phyloP scores from a whole-genome alignment of 768 basidiomycete species.

The Krasilnikovozyma curviuscula region DNA sequence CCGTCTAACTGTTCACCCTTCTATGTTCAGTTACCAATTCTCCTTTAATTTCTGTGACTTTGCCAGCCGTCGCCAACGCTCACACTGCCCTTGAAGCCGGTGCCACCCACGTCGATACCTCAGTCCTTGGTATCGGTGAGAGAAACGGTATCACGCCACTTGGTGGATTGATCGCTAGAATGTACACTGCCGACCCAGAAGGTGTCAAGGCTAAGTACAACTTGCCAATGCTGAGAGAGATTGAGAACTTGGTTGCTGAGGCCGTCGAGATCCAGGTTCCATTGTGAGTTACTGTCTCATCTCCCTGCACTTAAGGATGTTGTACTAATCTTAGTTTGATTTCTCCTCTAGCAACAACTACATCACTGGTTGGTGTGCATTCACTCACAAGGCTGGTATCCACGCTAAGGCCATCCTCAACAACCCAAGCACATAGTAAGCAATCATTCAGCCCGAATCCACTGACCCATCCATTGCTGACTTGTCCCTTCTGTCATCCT shows the following conservation, averaged over 20 bases:
- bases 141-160: constrained; percentile 97
- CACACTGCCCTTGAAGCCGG: constrained; percentile 96
- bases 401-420: constrained; percentile 99
- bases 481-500: neutral
- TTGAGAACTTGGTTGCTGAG: constrained; percentile 96
- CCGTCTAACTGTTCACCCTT: neutral
- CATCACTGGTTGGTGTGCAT: constrained; percentile 89
- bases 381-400: constrained; percentile 99
- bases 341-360: constrained; percentile 26
- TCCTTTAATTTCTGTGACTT: neutral
- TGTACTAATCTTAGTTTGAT: neutral
- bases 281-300: constrained; percentile 31
- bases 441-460: constrained; percentile 36
- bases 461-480: neutral
- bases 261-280: constrained; percentile 96
- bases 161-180: constrained; percentile 86
- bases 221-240: constrained; percentile 86
- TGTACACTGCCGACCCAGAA: constrained; percentile 54
- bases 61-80: constrained; percentile 85
- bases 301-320: neutral
- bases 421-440: constrained; percentile 98
- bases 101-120: constrained; percentile 97
- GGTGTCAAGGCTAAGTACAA: constrained; percentile 99
- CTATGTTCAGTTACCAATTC: neutral
- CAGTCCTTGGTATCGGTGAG: constrained; percentile 80